A percentile compares a stretch with the other conserved stretches of the same genome.
Evolutionary conservation across 2,329 filamentous ascomycete species (phyloP).

Genomic region (Byssochlamys sp.): DNA sequence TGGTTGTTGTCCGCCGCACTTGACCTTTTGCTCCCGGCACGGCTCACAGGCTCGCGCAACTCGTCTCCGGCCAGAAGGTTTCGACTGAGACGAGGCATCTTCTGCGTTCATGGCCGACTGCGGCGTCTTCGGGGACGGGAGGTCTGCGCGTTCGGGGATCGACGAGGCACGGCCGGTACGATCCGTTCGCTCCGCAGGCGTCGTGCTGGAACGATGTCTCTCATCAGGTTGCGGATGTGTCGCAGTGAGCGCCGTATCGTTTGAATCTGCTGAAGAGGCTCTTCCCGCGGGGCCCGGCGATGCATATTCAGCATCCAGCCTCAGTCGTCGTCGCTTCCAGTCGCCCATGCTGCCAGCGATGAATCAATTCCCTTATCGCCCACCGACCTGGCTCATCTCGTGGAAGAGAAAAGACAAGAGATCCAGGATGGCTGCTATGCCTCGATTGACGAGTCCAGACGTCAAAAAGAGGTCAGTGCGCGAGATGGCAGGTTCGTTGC

Average conservation of each 20-base stretch:
- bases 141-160: neutral
- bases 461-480: neutral
- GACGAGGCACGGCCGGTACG: neutral
- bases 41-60: conserved; percentile 35
- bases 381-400: neutral
- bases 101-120: neutral
- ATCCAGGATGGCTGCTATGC: neutral
- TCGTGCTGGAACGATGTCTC: neutral
- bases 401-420: neutral
- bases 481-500: neutral
- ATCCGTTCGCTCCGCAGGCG: neutral
- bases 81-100: neutral
- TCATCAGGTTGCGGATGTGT: neutral
- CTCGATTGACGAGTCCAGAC: neutral
- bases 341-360: neutral
- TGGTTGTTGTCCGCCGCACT: conserved; percentile 37
- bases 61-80: conserved; percentile 9
- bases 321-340: neutral
- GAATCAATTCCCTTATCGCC: neutral
- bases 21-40: conserved; percentile 38
- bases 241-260: neutral
- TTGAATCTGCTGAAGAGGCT: neutral
- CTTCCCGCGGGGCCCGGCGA: neutral
- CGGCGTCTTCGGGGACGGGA: neutral
- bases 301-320: neutral